Evolutionary conservation across 495 filamentous ascomycete species (phyloP), one percentile per base, ranked within the genome.

Genomic region (Alectoria sarmentosa): DNA sequence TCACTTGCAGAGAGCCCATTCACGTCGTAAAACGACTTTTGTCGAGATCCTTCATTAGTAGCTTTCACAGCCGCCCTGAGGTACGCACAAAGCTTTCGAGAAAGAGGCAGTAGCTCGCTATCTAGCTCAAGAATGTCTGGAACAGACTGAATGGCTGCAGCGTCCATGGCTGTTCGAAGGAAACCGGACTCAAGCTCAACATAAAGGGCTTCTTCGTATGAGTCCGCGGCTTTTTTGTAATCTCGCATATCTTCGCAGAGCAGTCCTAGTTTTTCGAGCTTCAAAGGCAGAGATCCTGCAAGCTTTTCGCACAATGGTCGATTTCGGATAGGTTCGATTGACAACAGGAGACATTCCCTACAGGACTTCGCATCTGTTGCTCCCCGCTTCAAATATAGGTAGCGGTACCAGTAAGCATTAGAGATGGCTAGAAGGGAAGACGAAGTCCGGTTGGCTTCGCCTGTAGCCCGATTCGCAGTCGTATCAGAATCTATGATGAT

Each of bases 361-460:
- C 79, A 72, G 23, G 76, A 73, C 11, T 72, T 73, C 30, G 74
- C 69, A 0, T 72, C 69, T 61, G 73, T 75, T 5, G 76, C 75
- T 38, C 67, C 61, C 62, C 80, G 77, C 64, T 78, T 80, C 21
- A 79, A 73, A 65, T 82, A 79, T 44, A 82, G 70, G 61, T 84
- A 82, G 30, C 86, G 82, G 28, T 85, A 78, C 79, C 89, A 94
- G 71, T 91, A 92, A 21, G 91, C 76, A 71, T 92, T 90, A 0
- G 91, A 94, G 37, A 96, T 78, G 71, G 86, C 82, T 34, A 85
- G 78, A 58, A 83, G 72, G 26, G 38, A 38, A 21, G 49, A 60
- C 52, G 57, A 63, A 54, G 39, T 19, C n/a, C 23, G 28, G 9
- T 37, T 73, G 10, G 64, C 63, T 17, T 70, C 72, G 36, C 66